Evolutionary conservation across 169 alveolate species (phyloP), one percentile per base, ranked within the genome.

Genomic region (Cryptosporidium ubiquitum): DNA sequence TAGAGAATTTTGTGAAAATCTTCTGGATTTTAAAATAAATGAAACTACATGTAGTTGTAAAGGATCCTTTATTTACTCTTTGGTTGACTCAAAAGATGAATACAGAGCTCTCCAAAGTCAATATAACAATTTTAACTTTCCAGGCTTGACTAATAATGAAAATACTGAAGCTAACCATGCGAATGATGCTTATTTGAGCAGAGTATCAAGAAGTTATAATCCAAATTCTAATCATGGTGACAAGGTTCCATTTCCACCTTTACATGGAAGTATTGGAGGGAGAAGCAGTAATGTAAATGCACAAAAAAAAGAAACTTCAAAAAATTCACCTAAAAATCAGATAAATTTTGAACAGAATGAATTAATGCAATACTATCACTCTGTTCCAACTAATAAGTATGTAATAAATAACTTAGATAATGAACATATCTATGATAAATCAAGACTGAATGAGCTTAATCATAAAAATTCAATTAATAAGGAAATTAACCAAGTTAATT

Each of bases 241-340:
- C 37, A 33, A 73, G 7, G 68, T 73, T 31, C 85, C 85, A 55
- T 73, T 73, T 23, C 85, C 85, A 7, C 85, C 85, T 33, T 57
- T 73, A 35, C 85, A 73, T 31, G 51, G 58, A 14, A 52, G 33
- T 1, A 26, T 52, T 12, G 85, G 85, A 12, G 68, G 69, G 44
- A 73, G 37, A 23, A 73, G 42, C 26, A 37, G n/a, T 57, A 37
- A 52, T 29, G 51, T 16, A 31, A 73, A 52, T 20, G 20, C 9
- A 18, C 29, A 55, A 26, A 55, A 55, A 5, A 55, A 55, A 26
- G 66, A 55, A n/a, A 26, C 37, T 0, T 9, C 9, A 55, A 55
- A 55, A 26, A 5, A 23, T 18, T 1, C 20, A 0, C 12, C 55
- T 10, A 33, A 14, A 1, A 37, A 33, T 12, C 49, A 31, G 10